Conservation (phyloP, 768 basidiomycete species). For the Suillus discolor region DNA sequence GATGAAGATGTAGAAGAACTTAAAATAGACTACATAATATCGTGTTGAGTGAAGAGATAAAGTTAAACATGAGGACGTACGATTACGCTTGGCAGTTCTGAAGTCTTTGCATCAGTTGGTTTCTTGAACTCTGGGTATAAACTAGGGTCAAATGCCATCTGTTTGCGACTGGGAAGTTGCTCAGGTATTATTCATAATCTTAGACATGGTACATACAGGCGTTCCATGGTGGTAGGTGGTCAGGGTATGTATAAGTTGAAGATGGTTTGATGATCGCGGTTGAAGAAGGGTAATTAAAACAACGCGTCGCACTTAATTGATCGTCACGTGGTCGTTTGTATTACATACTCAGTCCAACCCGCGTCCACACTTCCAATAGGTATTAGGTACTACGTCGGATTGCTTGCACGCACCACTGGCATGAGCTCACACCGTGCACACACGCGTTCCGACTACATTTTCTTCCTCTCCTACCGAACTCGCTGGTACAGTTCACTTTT, state of each 20-base stretch:
- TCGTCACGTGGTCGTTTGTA: constrained; percentile 21
- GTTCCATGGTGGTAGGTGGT: constrained; percentile 25
- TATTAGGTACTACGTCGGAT: not conserved
- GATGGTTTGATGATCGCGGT: constrained; percentile 5
- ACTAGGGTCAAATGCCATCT: constrained; percentile 26
- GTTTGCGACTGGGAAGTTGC: constrained; percentile 23
- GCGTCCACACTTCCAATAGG: no score
- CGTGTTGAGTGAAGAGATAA: not conserved
- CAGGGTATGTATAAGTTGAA: constrained; percentile 6
- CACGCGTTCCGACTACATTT: constrained; percentile 54
- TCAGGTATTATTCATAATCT: no score
- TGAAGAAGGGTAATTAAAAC: constrained; percentile 11
- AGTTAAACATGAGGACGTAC: constrained; percentile 18
- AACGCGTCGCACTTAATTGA: constrained; percentile 23
- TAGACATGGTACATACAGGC: constrained; percentile 19
- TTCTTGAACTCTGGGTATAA: constrained; percentile 33
- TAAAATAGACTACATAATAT: constrained; percentile 20
- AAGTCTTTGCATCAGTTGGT: constrained; percentile 20
- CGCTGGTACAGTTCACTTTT: constrained; percentile 53
- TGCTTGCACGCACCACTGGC: no score
- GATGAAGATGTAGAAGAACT: constrained; percentile 20
- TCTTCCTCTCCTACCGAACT: constrained; percentile 64
- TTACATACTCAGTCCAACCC: not conserved
- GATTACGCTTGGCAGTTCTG: constrained; percentile 16
- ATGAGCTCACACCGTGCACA: not conserved